These are phyloP conservation scores for Polytolypa hystricis DNA, from an alignment of 2,329 filamentous ascomycete genomes.

Conservation along the genomic window DNA sequence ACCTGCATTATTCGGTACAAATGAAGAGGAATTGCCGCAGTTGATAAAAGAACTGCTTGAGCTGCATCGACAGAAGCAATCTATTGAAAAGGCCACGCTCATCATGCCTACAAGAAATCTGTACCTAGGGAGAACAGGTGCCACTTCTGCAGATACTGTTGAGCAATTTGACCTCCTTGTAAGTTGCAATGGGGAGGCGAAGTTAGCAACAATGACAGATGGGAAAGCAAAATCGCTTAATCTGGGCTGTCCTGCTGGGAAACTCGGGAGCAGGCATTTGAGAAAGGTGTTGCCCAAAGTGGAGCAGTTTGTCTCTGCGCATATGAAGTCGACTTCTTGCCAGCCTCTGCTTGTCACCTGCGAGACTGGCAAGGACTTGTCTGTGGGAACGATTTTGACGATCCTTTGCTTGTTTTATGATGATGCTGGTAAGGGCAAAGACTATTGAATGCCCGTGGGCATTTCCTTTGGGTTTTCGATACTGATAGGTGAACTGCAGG, in stretches of 20 bases:
- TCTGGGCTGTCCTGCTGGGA: conserved; percentile 58
- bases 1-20: conserved; percentile 47
- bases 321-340: conserved; percentile 20
- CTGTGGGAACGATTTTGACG: conserved; percentile 65
- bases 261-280: conserved; percentile 74
- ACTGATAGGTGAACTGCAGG: conserved; percentile 15
- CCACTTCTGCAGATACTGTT: conserved; percentile 25
- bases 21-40: conserved; percentile 53
- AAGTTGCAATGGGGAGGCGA: conserved; percentile 24
- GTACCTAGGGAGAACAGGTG: conserved; percentile 21
- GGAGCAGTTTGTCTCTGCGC: conserved; percentile 41
- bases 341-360: conserved; percentile 52
- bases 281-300: conserved; percentile 57
- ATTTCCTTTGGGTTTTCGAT: not conserved
- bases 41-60: conserved; percentile 38
- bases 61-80: conserved; percentile 15
- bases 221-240: conserved; percentile 30
- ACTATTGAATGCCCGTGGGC: not conserved
- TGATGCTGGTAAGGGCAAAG: conserved; percentile 43
- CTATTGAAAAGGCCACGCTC: conserved; percentile 17
- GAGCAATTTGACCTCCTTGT: conserved; percentile 36
- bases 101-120: conserved; percentile 30
- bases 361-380: conserved; percentile 66
- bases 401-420: conserved; percentile 64
- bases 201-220: conserved; percentile 24